Conservation (phyloP, 2,329 filamentous ascomycete species). For the Talaromyces verruculosus region DNA sequence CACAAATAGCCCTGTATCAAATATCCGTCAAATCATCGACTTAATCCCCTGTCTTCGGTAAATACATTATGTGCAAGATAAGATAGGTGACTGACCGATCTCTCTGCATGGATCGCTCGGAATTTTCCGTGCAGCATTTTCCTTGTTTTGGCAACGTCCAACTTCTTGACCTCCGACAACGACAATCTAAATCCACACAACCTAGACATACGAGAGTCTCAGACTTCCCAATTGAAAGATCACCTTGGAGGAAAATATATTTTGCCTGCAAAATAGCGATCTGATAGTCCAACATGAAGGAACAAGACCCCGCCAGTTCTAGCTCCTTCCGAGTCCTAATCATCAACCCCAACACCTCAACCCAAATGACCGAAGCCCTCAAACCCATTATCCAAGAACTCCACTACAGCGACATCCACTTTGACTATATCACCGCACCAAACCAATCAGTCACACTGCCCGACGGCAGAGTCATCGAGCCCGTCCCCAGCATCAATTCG, state of each 20-base stretch:
- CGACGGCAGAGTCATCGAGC: constrained; percentile 37
- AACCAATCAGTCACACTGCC: constrained; percentile 31
- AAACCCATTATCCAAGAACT: constrained; percentile 42
- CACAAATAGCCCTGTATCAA: constrained; percentile 1
- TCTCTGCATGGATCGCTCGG: background rate
- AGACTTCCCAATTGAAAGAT: background rate
- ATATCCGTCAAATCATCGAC: background rate
- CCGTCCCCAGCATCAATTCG: constrained; percentile 76
- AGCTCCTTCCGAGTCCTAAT: constrained; percentile 39
- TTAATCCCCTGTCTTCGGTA: background rate
- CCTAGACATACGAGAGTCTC: background rate
- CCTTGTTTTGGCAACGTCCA: background rate
- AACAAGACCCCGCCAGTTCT: constrained; percentile 12
- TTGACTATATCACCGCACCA: constrained; percentile 44
- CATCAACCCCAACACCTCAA: constrained; percentile 49
- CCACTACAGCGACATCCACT: constrained; percentile 37
- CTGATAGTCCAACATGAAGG: background rate
- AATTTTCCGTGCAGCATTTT: background rate
- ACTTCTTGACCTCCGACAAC: background rate
- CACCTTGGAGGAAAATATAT: background rate
- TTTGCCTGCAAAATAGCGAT: no score
- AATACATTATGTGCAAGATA: background rate
- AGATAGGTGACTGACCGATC: no score
- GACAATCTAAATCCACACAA: background rate
- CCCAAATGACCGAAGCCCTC: constrained; percentile 45